phyloP scores from a whole-genome alignment of 441 rosid genomes.

The Croton setiger region DNA sequence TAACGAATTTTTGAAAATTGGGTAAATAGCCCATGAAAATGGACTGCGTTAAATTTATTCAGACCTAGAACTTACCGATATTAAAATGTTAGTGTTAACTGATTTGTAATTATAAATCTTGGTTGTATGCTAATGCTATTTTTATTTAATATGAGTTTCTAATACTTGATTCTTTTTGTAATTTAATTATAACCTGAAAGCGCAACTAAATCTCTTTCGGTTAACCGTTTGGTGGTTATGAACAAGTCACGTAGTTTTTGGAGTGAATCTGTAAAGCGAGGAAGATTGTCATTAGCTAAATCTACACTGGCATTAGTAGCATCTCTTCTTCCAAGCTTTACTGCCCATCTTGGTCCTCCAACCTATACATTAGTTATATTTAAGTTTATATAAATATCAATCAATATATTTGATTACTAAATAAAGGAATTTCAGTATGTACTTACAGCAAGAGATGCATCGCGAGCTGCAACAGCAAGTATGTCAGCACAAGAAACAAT shows the following conservation, averaged over 20 bases:
- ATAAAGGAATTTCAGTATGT: too few relatives aligned
- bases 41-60: too few relatives aligned
- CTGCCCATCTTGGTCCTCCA: conserved; percentile 50
- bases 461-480: conserved; percentile 39
- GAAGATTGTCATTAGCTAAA: conserved; percentile 21
- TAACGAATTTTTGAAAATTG: too few relatives aligned
- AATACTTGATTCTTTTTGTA: too few relatives aligned
- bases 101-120: too few relatives aligned
- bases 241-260: not conserved
- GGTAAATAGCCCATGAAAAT: too few relatives aligned
- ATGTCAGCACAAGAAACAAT: conserved; percentile 38
- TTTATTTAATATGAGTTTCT: too few relatives aligned
- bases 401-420: too few relatives aligned
- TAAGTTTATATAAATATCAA: too few relatives aligned
- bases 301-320: conserved; percentile 36
- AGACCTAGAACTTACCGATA: too few relatives aligned
- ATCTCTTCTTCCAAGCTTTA: conserved; percentile 58
- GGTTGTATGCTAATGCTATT: too few relatives aligned
- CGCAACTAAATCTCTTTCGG: conserved; percentile 29
- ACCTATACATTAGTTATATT: not conserved
- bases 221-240: conserved; percentile 1
- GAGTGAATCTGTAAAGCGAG: conserved; percentile 13
- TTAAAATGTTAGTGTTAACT: too few relatives aligned
- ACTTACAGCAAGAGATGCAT: conserved; percentile 50
- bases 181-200: conserved; percentile 18